These are phyloP conservation scores for Rosa persica DNA, from an alignment of 306 rosid species.

Conservation along the genomic window DNA sequence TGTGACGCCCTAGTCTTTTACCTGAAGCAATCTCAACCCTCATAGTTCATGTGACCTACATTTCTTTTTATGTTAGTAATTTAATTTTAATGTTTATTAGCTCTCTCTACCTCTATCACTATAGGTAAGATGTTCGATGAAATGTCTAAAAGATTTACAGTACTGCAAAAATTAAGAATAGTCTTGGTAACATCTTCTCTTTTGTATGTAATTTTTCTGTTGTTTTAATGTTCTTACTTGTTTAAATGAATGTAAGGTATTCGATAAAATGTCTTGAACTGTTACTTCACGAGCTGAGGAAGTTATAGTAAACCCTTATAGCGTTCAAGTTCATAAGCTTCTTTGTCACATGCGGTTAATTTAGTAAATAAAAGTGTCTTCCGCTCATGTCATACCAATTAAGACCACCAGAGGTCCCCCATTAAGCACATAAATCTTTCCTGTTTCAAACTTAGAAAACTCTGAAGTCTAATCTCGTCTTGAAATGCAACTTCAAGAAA, in stretches of 20 bases:
- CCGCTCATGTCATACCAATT: background rate
- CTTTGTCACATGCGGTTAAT: background rate
- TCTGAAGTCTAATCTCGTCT: background rate
- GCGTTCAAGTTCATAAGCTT: background rate
- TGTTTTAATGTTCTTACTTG: background rate
- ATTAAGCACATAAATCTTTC: background rate
- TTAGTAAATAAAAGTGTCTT: background rate
- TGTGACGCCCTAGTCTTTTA: constrained; percentile 13
- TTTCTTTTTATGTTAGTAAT: background rate
- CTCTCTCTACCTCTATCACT: background rate
- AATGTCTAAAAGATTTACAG: background rate
- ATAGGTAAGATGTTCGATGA: background rate
- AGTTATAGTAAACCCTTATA: background rate
- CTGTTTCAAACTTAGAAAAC: background rate
- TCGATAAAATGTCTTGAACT: background rate
- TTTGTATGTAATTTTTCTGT: background rate
- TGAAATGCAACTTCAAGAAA: background rate
- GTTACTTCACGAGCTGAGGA: background rate
- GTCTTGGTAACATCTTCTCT: background rate
- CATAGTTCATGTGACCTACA: background rate
- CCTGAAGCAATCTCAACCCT: background rate
- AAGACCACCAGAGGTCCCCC: background rate
- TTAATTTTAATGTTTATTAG: background rate
- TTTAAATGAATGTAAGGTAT: background rate
- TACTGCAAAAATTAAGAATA: background rate